Percentiles rank a stretch among this genome's conserved stretches.
These are phyloP conservation scores for Trichothecium roseum DNA, from an alignment of 2,329 filamentous ascomycete genomes.

Conservation along the genomic window DNA sequence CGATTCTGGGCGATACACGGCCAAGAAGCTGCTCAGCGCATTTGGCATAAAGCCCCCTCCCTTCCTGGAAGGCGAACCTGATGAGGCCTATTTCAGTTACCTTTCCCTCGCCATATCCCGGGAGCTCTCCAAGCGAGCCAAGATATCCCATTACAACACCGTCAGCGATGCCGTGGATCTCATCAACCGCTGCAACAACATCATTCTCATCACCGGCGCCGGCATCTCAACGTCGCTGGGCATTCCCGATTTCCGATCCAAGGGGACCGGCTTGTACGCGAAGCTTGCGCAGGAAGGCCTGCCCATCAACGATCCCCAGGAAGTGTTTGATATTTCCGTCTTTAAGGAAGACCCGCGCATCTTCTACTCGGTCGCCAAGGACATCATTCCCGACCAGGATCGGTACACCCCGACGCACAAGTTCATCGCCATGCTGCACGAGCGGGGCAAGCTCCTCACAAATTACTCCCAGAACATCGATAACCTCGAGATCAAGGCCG, in stretches of 20 bases:
- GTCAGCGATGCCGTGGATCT: conserved; percentile 79
- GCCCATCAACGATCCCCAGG: conserved; percentile 62
- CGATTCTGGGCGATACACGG: conserved; percentile 57
- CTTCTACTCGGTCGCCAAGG: conserved; percentile 86
- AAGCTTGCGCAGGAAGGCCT: conserved; percentile 69
- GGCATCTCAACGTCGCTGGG: conserved; percentile 95
- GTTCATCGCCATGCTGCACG: conserved; percentile 83
- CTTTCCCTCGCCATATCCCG: conserved; percentile 69
- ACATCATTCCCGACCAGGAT: conserved; percentile 73
- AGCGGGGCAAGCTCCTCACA: conserved; percentile 80
- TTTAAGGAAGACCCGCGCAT: conserved; percentile 80
- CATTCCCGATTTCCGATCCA: conserved; percentile 94
- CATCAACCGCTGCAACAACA: conserved; percentile 64
- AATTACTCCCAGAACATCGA: conserved; percentile 99
- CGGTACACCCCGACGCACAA: conserved; percentile 85
- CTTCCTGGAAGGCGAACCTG: conserved; percentile 57
- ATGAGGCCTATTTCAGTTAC: conserved; percentile 65
- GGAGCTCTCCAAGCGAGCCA: conserved; percentile 72
- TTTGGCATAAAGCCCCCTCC: conserved; percentile 68
- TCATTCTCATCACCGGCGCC: conserved; percentile 88
- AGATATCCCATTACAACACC: conserved; percentile 70
- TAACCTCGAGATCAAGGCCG: conserved; percentile 82
- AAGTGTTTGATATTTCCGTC: conserved; percentile 84
- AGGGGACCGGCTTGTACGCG: conserved; percentile 83
- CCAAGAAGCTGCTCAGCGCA: conserved; percentile 75